These are phyloP conservation scores for Scalesia atractyloides DNA, from an alignment of 129 eudicot species.

Conservation along the genomic window DNA sequence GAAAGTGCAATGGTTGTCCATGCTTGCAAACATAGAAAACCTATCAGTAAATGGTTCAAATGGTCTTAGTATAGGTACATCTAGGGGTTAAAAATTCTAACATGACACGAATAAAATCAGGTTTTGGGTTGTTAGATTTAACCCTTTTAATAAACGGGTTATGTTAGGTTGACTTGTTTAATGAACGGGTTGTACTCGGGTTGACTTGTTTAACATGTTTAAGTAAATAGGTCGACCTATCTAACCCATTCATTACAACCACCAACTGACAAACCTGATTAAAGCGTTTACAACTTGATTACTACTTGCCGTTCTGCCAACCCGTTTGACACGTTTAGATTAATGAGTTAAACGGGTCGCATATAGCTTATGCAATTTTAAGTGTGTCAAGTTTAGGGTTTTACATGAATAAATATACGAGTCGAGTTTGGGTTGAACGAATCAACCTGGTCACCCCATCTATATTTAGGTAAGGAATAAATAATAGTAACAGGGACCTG, in stretches of 20 bases:
- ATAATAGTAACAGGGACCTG: too few relatives aligned
- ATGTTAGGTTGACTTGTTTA: background rate
- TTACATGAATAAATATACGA: too few relatives aligned
- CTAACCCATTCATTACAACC: background rate
- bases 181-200: too few relatives aligned
- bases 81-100: background rate
- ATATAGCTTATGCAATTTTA: too few relatives aligned
- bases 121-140: background rate
- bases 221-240: too few relatives aligned
- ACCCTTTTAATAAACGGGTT: background rate
- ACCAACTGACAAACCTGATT: background rate
- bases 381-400: too few relatives aligned
- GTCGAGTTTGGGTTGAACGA: too few relatives aligned
- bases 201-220: background rate
- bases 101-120: too few relatives aligned
- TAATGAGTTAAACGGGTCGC: too few relatives aligned
- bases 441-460: too few relatives aligned
- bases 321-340: background rate
- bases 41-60: background rate
- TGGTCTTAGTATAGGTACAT: background rate
- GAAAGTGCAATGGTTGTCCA: too few relatives aligned
- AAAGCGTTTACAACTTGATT: background rate
- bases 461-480: too few relatives aligned
- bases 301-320: background rate
- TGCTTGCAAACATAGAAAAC: background rate